Base-by-base conservation (phyloP, 2,329 filamentous ascomycete genomes). In the Xylaria sp. region DNA sequence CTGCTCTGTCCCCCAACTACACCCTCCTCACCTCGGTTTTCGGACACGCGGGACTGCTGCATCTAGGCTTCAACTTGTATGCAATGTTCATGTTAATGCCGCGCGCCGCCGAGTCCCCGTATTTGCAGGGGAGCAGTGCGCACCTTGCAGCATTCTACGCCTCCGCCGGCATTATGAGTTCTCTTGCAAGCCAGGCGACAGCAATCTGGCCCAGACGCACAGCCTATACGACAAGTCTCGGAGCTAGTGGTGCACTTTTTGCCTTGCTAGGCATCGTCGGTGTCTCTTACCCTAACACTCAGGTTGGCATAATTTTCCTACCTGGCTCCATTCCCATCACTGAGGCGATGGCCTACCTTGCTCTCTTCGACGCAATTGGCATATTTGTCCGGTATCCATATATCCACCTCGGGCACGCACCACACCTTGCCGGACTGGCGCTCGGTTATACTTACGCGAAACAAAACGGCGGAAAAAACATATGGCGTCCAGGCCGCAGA, bases 71-170 rank as follows among this genome's bases (percentile, higher is more conserved):
- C 10, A 78, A 77, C 56, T 67, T 75, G 49, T 71, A 73, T 38
- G 73, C 15, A 15, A 59, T 77, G 68, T 54, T 62, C 33, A 42
- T 60, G 28, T 62, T 76, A n/a, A 70, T 65, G 0, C 66, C 67
- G 20, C 5, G 13, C 2, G 68, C 74, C 23, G 33, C 59, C 71
- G 6, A 6, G 9, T 70, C 69, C 3, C 59, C 10, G 6, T 58
- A 60, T 11, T 75, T 78, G 46, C 33, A 61, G 13, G 72, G 65
- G 10, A 74, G 71, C 48, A 66, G 56, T 6, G 62, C 69, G 38
- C 76, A 77, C 61, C 68, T 77, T n/a, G 59, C 68, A 0, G 76
- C 76, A 10, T 78, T 78, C 70, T 78, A 73, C 62, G 72, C 77
- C 44, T 74, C 74, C 1, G 38, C 75, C 20, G 75, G 73, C 6